Evolutionary conservation across 345 rosid species (phyloP), one percentile per base, ranked within the genome.

Genomic region (Limnanthes douglasii): DNA sequence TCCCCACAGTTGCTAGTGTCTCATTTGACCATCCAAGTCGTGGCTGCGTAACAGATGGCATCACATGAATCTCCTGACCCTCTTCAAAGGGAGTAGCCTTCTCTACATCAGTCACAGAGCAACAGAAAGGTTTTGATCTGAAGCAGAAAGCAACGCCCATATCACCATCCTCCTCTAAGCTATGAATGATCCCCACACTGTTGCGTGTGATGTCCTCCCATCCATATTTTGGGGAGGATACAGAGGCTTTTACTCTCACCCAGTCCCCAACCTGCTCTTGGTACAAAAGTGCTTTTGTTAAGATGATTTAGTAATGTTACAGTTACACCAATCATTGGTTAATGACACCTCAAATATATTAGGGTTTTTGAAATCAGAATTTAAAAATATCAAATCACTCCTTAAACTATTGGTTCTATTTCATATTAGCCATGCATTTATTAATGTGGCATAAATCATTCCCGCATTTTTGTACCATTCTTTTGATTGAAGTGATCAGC

Each of bases 1-100:
- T 84, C 33, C 96, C 98, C 46, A 80, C 70, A 37, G 94, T 79
- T 30, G 96, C 94, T n/a, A 82, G 85, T 43, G 78, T 80, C 60
- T 90, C 94, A 52, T 77, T 70, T 47, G 92, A 80, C 98, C 98
- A 90, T 50, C 98, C 98, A 49, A 90, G 92, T 37, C 79, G 66
- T 48, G 98, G 98, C 66, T 77, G 92, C 28, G 75, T 42, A 18
- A 84, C 73, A 32, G 95, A 66, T 19, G 82, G 67, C 68, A 68
- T 59, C 53, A 84, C 58, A 41, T 65, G 94, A 47, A 90, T 78
- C 66, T 80, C 94, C 56, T 74, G 88, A 31, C 92, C 96, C 56
- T 72, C 78, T 59, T 70, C 80, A 61, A 84, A 90, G 52, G 94
- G 78, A 39, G 62, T 58, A 40, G 84, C 85, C 60, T 83, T 80